phyloP scores from a whole-genome alignment of 1,139 yeast genomes.

The Yamadazyma trypodendri region DNA sequence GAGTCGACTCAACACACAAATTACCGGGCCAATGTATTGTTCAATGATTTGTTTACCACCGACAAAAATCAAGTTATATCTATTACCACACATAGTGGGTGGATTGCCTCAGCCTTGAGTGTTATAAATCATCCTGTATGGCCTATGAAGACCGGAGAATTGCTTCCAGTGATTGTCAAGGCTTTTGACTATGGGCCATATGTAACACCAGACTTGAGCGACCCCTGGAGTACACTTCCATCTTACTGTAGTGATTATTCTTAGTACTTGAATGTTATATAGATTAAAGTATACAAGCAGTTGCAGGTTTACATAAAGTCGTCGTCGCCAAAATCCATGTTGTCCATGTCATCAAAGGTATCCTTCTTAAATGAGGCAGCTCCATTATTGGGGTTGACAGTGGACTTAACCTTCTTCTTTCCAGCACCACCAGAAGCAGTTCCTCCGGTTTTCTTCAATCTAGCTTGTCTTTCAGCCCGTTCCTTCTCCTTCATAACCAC shows the following conservation, averaged over 20 bases:
- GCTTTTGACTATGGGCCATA: conserved; percentile 12
- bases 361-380: conserved; percentile 79
- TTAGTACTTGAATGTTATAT: neutral
- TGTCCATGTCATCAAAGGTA: conserved; percentile 54
- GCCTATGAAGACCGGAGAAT: conserved; percentile 21
- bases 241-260: conserved; percentile 11
- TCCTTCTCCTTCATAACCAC: conserved; percentile 84
- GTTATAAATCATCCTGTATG: conserved; percentile 27
- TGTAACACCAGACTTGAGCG: conserved; percentile 13
- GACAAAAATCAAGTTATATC: conserved; percentile 29
- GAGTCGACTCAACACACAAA: conserved; percentile 28
- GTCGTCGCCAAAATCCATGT: conserved; percentile 62
- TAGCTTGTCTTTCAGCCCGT: conserved; percentile 82
- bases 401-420: conserved; percentile 84
- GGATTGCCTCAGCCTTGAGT: conserved; percentile 29
- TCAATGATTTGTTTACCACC: conserved; percentile 30
- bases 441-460: conserved; percentile 78
- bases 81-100: conserved; percentile 35
- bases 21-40: conserved; percentile 27
- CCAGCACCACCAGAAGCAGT: conserved; percentile 94
- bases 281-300: neutral
- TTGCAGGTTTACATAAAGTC: conserved; percentile 75
- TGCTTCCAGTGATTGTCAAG: conserved; percentile 22
- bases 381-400: conserved; percentile 65
- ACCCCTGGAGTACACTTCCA: conserved; percentile 17